Base-by-base conservation (phyloP, 768 basidiomycete genomes). In the Auriscalpium vulgare region DNA sequence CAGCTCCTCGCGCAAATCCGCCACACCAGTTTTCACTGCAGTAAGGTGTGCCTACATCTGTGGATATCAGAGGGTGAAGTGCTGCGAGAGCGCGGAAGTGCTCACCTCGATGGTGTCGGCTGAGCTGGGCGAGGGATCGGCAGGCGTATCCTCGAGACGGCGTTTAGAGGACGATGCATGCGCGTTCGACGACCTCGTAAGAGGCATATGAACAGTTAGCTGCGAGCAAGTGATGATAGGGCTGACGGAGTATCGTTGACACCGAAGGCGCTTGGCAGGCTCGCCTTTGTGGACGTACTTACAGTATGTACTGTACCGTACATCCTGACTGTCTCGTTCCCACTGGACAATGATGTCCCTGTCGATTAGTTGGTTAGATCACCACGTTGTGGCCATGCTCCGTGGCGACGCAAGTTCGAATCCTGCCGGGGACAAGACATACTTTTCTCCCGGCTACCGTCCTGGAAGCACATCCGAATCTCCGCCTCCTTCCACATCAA, bases 311-410 rank as follows among this genome's bases (percentile, higher is more conserved):
- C n/a, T n/a, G n/a, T n/a, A n/a, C n/a, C n/a, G n/a, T n/a, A n/a
- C n/a, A n/a, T n/a, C n/a, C n/a, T n/a, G n/a, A n/a, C 29, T 29
- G 29, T 29, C 29, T 29, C 29, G 29, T 29, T 29, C 29, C 5
- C 5, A 4, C 4, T 29, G 4, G 7, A 5, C 29, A 7, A 29
- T 29, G 29, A 29, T 19, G 57, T 58, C 57, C 46, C 16, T 55
- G 53, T 58, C 40, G 57, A 58, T 58, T 58, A 58, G 57, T 58
- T 29, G 57, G 57, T 58, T 58, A 58, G 51, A 58, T 58, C 57
- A 48, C 51, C 57, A 53, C 53, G 57, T 58, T 58, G 57, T 58
- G 57, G 57, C 16, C 19, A 29, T 19, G 10, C 36, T 55, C 56
- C 56, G 56, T 53, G 56, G 51, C 21, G 51, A 51, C 56, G 37